Percentiles rank a stretch among this genome's conserved stretches.
Conservation (phyloP, 148 eudicot species). For the Mesembryanthemum crystallinum region DNA sequence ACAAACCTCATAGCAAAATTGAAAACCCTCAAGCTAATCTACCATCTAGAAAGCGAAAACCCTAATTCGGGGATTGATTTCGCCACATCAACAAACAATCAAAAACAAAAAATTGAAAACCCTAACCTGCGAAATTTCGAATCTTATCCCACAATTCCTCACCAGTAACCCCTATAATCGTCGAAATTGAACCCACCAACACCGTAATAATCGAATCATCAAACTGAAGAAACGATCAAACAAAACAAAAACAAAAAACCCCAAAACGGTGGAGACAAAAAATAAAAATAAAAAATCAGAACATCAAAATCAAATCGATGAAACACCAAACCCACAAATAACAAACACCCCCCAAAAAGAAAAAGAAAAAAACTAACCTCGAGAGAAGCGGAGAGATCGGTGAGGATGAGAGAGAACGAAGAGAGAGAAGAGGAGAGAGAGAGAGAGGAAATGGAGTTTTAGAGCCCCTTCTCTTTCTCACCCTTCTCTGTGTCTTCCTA, state of each 20-base stretch:
- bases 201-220: not conserved
- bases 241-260: not conserved
- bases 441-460: not conserved
- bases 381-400: conserved; percentile 29
- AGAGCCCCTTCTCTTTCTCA: not conserved
- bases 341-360: not conserved
- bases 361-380: conserved; percentile 25
- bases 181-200: conserved; percentile 17
- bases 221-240: not conserved
- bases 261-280: not conserved
- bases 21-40: conserved; percentile 5
- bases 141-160: conserved; percentile 1
- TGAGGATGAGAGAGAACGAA: conserved; percentile 19
- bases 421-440: not conserved
- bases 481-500: conserved; percentile 15
- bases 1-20: not conserved
- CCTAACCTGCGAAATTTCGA: conserved; percentile 28
- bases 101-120: conserved; percentile 9
- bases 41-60: conserved; percentile 13
- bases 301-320: not conserved
- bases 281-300: not conserved
- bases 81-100: not conserved
- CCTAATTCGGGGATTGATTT: conserved; percentile 6
- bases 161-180: not conserved
- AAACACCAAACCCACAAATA: not conserved